phyloP scores from a whole-genome alignment of 2,329 filamentous ascomycete genomes.

The Penicillium oxalicum region DNA sequence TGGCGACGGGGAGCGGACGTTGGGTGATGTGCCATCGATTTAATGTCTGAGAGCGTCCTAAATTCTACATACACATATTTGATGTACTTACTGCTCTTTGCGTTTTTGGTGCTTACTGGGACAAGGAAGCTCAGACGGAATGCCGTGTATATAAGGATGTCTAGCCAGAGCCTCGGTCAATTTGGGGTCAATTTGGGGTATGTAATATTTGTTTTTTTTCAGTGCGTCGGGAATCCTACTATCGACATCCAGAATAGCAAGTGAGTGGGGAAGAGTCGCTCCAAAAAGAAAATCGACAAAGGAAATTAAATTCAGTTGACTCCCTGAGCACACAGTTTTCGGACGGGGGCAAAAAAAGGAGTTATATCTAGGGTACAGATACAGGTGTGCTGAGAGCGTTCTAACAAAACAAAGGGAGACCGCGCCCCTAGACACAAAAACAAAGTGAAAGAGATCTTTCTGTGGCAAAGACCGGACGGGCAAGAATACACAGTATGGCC shows the following conservation, averaged over 20 bases:
- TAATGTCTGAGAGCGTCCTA: background rate
- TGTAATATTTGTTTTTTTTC: no score
- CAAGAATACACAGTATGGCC: constrained; percentile 24
- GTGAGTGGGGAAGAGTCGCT: background rate
- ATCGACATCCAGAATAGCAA: background rate
- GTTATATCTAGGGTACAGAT: constrained; percentile 41
- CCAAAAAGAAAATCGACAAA: constrained; percentile 25
- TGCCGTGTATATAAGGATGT: no score
- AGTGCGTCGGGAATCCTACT: no score
- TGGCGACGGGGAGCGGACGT: constrained; percentile 76
- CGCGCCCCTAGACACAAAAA: constrained; percentile 26
- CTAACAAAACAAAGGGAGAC: constrained; percentile 33
- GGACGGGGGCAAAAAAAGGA: constrained; percentile 31
- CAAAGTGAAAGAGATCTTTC: constrained; percentile 21
- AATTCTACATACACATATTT: background rate
- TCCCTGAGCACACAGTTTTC: constrained; percentile 36
- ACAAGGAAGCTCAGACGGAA: no score
- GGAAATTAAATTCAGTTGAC: constrained; percentile 34
- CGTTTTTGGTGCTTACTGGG: no score
- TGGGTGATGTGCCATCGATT: constrained; percentile 20
- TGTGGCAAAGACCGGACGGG: constrained; percentile 19
- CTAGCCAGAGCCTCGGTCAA: no score
- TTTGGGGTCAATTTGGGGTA: no score
- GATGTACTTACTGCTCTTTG: background rate
- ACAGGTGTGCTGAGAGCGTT: constrained; percentile 35